These are phyloP conservation scores for Boeremia exigua DNA, from an alignment of 2,329 filamentous ascomycete genomes.

Conservation along the genomic window DNA sequence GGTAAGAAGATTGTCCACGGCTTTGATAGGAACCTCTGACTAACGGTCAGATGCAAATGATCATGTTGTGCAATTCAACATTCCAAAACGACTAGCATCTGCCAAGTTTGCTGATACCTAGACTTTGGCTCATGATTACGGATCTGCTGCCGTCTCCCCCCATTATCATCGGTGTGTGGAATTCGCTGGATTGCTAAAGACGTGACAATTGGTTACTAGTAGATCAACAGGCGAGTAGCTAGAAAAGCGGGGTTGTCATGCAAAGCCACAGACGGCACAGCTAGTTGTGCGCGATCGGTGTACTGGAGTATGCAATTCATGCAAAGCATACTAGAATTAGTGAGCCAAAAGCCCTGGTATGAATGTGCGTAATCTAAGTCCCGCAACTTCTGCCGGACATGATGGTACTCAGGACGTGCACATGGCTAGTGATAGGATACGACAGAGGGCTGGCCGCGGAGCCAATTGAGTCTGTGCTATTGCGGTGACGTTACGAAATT, in stretches of 20 bases:
- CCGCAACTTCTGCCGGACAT: background rate
- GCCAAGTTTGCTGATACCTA: background rate
- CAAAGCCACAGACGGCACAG: background rate
- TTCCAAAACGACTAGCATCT: background rate
- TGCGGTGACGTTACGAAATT: background rate
- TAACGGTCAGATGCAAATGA: too few species aligned
- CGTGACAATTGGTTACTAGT: slow-evolving; percentile 3
- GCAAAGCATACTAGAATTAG: background rate
- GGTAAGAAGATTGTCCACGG: too few species aligned
- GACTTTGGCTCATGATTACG: background rate
- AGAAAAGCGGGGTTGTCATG: slow-evolving; percentile 11
- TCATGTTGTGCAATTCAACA: background rate
- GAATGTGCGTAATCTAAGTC: background rate
- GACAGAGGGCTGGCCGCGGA: too few species aligned
- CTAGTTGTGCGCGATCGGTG: background rate
- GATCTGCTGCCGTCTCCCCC: background rate
- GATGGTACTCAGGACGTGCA: background rate
- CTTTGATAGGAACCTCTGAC: too few species aligned
- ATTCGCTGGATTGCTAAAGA: background rate
- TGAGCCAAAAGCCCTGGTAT: background rate
- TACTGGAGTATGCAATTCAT: background rate
- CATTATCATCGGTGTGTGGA: background rate
- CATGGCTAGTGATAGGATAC: too few species aligned
- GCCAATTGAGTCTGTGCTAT: background rate
- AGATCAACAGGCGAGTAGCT: background rate